Base-by-base conservation (phyloP, 495 filamentous ascomycete species). In the Podospora didyma region DNA sequence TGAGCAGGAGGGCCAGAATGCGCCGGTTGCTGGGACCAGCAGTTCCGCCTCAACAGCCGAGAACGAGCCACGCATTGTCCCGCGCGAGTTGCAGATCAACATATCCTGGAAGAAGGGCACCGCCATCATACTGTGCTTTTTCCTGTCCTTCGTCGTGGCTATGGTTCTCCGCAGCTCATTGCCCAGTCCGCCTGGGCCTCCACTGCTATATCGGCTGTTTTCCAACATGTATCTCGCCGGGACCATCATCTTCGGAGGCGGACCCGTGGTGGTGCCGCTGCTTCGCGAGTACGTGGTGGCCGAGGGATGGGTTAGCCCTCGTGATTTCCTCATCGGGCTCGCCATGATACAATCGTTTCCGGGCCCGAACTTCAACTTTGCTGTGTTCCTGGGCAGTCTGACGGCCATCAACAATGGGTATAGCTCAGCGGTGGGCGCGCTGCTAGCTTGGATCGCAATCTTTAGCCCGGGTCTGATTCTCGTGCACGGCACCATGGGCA, bases 361-460 rank as follows among this genome's bases (percentile, higher is more conserved):
- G 0, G 89, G 90, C 0, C 90, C 90, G 0, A 93, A 95, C 68
- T 92, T 93, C 81, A 95, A 93, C 67, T 92, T 93, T 62, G 88
- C 86, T 3, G 87, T 93, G 14, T 93, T 86, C 61, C 77, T 93
- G 12, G 89, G 90, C 22, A 71, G 79, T 5, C 72, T 93, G 41
- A 73, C 77, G 0, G 80, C 88, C 0, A 63, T 75, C 14, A 66
- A 67, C 6, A 53, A 42, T 14, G 66, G 68, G 0, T 51, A 70
- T 2, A 63, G 57, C 37, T 53, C 67, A 7, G 56, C 79, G 0
- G 65, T 61, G 0, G 72, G 70, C 5, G 87, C 89, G 0, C 19
- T 89, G 0, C 57, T 92, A n/a, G 86, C 77, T 5, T 86, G 73
- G 56, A 11, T 90, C 0, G 89, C 82, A 2, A 95, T 93, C 53